Evolutionary conservation across 2,329 filamentous ascomycete genomes (phyloP).

Genomic region (Exophiala spinifera): DNA sequence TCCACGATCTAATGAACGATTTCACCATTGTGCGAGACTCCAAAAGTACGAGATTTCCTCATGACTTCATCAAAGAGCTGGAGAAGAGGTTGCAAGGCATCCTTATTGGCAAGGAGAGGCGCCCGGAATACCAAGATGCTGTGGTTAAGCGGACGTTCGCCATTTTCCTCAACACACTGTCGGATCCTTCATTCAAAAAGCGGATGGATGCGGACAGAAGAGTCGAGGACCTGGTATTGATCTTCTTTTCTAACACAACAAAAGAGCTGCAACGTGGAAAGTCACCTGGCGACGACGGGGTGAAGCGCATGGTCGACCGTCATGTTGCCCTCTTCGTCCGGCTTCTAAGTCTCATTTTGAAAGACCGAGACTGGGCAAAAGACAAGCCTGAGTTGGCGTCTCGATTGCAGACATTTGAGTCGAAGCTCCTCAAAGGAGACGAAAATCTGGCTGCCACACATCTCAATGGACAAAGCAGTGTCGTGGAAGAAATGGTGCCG

Average conservation of each 20-base stretch:
- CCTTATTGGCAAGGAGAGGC: constrained; percentile 73
- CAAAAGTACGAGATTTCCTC: constrained; percentile 68
- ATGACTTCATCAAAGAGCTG: constrained; percentile 67
- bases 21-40: constrained; percentile 66
- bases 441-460: constrained; percentile 73
- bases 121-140: constrained; percentile 88
- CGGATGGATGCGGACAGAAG: constrained; percentile 90
- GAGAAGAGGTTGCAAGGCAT: constrained; percentile 79
- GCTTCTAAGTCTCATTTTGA: constrained; percentile 74
- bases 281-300: constrained; percentile 74
- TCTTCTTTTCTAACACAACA: constrained; percentile 93
- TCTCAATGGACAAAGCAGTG: constrained; percentile 53
- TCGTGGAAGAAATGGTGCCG: constrained; percentile 77
- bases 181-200: constrained; percentile 81
- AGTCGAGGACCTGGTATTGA: constrained; percentile 87
- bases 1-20: constrained; percentile 85
- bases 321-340: constrained; percentile 94
- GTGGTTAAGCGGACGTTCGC: constrained; percentile 91
- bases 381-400: constrained; percentile 81
- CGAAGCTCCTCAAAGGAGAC: constrained; percentile 89
- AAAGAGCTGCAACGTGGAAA: constrained; percentile 82
- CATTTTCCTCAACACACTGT: constrained; percentile 89
- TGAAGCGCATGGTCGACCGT: constrained; percentile 88
- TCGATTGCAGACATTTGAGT: constrained; percentile 78
- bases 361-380: constrained; percentile 78